A percentile compares a stretch with the other conserved stretches of the same genome.
These are phyloP conservation scores for Talaromyces ruber DNA, from an alignment of 495 filamentous ascomycete genomes.

Conservation along the genomic window DNA sequence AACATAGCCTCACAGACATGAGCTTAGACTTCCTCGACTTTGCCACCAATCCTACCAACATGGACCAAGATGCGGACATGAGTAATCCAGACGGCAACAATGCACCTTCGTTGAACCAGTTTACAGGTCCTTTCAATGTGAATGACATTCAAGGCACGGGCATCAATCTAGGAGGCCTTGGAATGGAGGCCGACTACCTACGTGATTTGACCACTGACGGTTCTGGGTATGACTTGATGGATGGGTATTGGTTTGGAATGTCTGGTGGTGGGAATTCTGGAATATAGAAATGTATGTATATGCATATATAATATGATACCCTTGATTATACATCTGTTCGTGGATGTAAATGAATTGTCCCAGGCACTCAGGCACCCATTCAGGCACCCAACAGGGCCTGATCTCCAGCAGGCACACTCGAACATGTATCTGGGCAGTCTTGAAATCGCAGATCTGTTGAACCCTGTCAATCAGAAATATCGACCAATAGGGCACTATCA, in stretches of 20 bases:
- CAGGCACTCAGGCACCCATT: not conserved
- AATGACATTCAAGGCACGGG: constrained; percentile 34
- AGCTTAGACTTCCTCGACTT: constrained; percentile 35
- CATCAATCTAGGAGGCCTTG: constrained; percentile 64
- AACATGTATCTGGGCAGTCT: not conserved
- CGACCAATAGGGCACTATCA: not conserved
- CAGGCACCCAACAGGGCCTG: not conserved
- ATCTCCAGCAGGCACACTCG: not conserved
- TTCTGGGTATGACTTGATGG: constrained; percentile 73
- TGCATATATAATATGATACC: constrained; percentile 3
- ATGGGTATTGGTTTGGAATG: constrained; percentile 85
- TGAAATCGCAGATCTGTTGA: too few relatives aligned
- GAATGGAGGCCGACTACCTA: constrained; percentile 61
- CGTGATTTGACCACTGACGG: constrained; percentile 72
- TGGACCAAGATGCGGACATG: constrained; percentile 8
- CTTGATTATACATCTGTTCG: not conserved
- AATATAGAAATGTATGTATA: constrained; percentile 12
- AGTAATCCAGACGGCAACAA: not conserved
- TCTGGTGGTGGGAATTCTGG: constrained; percentile 22
- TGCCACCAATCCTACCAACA: constrained; percentile 10
- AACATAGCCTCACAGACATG: constrained; percentile 21
- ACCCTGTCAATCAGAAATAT: not conserved
- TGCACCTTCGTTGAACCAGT: constrained; percentile 3
- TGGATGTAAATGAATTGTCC: not conserved
- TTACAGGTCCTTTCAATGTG: constrained; percentile 11